Conservation (phyloP, 2,329 filamentous ascomycete species). For the Elsinoe arachidis region DNA sequence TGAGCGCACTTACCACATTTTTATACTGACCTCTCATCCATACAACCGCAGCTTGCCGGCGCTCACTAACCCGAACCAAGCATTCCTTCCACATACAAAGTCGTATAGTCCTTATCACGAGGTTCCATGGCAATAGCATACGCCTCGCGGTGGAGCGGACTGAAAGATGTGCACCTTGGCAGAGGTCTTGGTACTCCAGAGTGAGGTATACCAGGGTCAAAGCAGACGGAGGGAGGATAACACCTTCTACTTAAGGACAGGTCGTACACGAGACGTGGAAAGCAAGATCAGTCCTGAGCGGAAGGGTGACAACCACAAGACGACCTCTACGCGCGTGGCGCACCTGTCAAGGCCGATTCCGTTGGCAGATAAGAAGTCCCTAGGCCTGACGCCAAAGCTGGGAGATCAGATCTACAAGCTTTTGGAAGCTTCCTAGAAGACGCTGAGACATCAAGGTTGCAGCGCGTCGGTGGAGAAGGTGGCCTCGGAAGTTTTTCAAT, state of each 20-base stretch:
- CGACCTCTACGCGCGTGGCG: neutral
- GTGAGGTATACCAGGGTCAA: neutral
- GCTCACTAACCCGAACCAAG: neutral
- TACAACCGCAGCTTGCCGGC: neutral
- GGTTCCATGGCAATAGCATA: neutral
- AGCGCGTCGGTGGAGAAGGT: neutral
- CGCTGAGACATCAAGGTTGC: neutral
- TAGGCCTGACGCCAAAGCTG: neutral
- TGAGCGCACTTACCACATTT: neutral
- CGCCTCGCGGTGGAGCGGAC: neutral
- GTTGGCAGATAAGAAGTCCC: neutral
- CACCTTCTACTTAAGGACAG: conserved; percentile 4
- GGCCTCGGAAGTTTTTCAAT: neutral
- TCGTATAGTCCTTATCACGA: neutral
- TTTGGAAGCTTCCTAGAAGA: neutral
- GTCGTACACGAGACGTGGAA: neutral
- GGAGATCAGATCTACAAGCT: neutral
- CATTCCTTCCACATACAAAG: neutral
- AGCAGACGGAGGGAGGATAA: neutral
- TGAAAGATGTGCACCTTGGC: neutral
- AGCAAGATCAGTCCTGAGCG: neutral
- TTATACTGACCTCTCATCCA: neutral
- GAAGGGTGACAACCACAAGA: neutral
- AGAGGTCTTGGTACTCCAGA: conserved; percentile 4
- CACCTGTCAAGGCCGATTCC: too few relatives aligned